Evolutionary conservation across 2,329 filamentous ascomycete genomes (phyloP), one percentile per base, ranked within the genome.

Genomic region (Chaetomium sp.): DNA sequence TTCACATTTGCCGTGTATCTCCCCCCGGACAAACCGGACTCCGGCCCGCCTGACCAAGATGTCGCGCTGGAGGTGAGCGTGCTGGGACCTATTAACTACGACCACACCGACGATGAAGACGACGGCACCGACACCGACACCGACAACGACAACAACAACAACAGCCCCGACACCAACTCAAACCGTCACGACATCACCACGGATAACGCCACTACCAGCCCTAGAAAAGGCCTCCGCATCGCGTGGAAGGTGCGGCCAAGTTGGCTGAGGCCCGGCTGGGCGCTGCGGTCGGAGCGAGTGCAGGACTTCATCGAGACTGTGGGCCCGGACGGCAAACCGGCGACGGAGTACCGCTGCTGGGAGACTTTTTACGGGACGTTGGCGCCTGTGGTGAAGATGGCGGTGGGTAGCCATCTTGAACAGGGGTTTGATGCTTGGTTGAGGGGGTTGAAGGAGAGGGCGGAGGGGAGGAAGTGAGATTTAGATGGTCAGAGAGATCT

Each of bases 321-420:
- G 6, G 33, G 4, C 10, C 33, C 7, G 19, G 42, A 54, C 5
- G 66, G 62, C 14, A 68, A 66, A 11, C 69, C 65, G 19, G 69
- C 71, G 58, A 73, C 70, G n/a, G 70, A 72, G 52, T 77, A 76
- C 61, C 62, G 56, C 10, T 72, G 69, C 64, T 76, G 70, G 70
- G 74, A 78, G 68, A 77, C 74, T n/a, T 76, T 75, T 60, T 71
- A 71, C 41, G 74, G 75, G 0, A 49, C 67, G 5, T 40, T 76
- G 55, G 70, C 67, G 8, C 65, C 65, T 4, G 64, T 70, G 10
- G 66, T 76, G 12, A 69, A 64, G 62, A 42, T 61, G 34, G 60
- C 66, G 1, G 69, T 70, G 34, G 71, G 71, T 1, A 51, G 47
- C 6, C 59, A 65, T 59, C 59, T 77, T 34, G 57, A 64, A 45